These are phyloP conservation scores for Capsella bursapastoris DNA, from an alignment of 345 rosid species.

Conservation along the genomic window DNA sequence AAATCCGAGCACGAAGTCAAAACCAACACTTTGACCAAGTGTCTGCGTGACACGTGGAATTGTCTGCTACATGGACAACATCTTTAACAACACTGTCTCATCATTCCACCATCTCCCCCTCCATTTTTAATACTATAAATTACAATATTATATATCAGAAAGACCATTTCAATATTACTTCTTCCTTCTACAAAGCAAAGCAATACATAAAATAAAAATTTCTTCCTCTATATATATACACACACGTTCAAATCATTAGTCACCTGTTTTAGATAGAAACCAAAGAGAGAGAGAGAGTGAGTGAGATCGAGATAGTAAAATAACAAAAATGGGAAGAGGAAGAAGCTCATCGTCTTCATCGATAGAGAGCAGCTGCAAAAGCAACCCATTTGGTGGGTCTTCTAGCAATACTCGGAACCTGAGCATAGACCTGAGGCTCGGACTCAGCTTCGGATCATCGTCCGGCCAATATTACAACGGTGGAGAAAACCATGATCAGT, in stretches of 20 bases:
- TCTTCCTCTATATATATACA: slow-evolving; percentile 41
- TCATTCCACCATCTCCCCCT: slow-evolving; percentile 41
- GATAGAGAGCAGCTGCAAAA: slow-evolving; percentile 58
- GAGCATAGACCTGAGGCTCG: slow-evolving; percentile 84
- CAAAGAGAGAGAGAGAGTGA: background rate
- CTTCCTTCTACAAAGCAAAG: slow-evolving; percentile 5
- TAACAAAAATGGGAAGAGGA: slow-evolving; percentile 58
- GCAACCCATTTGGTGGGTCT: slow-evolving; percentile 45
- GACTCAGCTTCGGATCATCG: slow-evolving; percentile 60
- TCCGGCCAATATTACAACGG: slow-evolving; percentile 42
- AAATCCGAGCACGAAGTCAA: slow-evolving; percentile 45
- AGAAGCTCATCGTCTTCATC: slow-evolving; percentile 71
- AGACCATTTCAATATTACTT: slow-evolving; percentile 32
- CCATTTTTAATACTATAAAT: background rate
- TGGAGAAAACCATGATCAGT: slow-evolving; percentile 31
- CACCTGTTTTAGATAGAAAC: slow-evolving; percentile 35
- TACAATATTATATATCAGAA: slow-evolving; percentile 13
- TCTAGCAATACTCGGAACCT: slow-evolving; percentile 47
- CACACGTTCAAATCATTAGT: slow-evolving; percentile 47
- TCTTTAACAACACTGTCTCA: slow-evolving; percentile 48
- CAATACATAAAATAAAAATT: background rate
- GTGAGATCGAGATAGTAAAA: background rate
- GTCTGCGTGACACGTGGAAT: slow-evolving; percentile 35
- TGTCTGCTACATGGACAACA: slow-evolving; percentile 46
- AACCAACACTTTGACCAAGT: slow-evolving; percentile 46